Base-by-base conservation (phyloP, 768 basidiomycete species). In the Kwoniella dejecticola region DNA sequence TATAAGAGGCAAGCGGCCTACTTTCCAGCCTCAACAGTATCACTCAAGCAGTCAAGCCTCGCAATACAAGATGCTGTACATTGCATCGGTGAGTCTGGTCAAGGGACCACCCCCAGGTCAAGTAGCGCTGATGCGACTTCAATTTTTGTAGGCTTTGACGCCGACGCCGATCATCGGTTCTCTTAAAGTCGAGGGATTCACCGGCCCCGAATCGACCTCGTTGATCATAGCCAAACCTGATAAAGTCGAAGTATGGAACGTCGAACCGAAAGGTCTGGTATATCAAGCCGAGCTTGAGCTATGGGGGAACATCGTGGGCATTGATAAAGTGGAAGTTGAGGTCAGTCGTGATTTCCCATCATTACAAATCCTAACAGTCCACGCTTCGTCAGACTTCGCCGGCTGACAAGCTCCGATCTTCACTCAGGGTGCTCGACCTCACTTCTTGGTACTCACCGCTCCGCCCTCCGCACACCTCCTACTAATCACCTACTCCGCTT, bases 221-320 rank as follows among this genome's bases (percentile, higher is more conserved):
- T 57, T 78, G n/a, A 48, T 77, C 11, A 52, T 76, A 6, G 77
- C 77, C 7, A 74, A 74, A 30, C 72, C 74, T 4, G 73, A 77
- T 58, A 54, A 62, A 19, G 33, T 78, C 15, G 77, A 78, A 42
- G 67, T 76, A 29, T 75, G 70, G 70, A 66, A 74, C 57, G 63
- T 68, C 8, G 52, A 52, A 12, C 17, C 19, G 8, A 38, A 62
- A 5, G 77, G 75, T 15, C 57, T 78, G 17, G 62, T 66, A 2
- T 42, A 68, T 45, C 36, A 48, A 8, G 58, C 49, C 31, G 69
- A 68, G 46, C 62, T 74, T 2, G 68, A 72, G 26, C 56, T 77
- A 2, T 78, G 77, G 77, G 77, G 77, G n/a, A 74, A 58, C 36
- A 57, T 77, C 7, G 71, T 74, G 1, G 67, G 65, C 3, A 30